Conservation (phyloP, 257 asterid species). For the Thymus mandschuricus region DNA sequence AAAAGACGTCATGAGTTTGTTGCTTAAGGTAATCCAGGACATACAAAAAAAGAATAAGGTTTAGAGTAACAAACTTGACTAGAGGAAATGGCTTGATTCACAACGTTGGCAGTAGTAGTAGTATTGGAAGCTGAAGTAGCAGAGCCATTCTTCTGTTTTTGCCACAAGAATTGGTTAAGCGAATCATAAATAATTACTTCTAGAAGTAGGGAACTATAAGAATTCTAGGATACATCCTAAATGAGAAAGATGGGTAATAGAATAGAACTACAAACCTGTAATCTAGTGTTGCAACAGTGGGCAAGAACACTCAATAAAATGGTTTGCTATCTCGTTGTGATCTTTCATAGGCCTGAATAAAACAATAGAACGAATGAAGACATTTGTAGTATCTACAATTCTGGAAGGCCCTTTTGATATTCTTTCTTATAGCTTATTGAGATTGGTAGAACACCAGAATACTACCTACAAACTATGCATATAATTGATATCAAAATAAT, state of each 20-base stretch:
- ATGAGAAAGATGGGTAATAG: too few species aligned
- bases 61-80: conserved; percentile 56
- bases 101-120: too few species aligned
- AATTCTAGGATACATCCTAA: too few species aligned
- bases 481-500: neutral
- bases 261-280: too few species aligned
- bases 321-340: conserved; percentile 77
- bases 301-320: conserved; percentile 72
- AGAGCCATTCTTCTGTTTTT: too few species aligned
- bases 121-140: too few species aligned
- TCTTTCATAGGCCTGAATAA: conserved; percentile 68
- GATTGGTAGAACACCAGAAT: neutral
- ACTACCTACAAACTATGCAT: neutral
- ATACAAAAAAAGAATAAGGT: neutral
- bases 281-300: conserved; percentile 41
- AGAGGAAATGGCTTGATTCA: conserved; percentile 38
- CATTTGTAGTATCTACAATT: neutral
- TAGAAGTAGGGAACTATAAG: too few species aligned
- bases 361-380: conserved; percentile 7
- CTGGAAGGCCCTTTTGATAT: neutral
- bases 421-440: neutral
- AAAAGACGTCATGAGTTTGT: too few species aligned
- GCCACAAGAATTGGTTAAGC: too few species aligned
- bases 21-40: neutral
- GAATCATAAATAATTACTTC: too few species aligned